A percentile compares a stretch with the other conserved stretches of the same genome.
Conservation (phyloP, 2,329 filamentous ascomycete species). For the Epichloe uncinata region DNA sequence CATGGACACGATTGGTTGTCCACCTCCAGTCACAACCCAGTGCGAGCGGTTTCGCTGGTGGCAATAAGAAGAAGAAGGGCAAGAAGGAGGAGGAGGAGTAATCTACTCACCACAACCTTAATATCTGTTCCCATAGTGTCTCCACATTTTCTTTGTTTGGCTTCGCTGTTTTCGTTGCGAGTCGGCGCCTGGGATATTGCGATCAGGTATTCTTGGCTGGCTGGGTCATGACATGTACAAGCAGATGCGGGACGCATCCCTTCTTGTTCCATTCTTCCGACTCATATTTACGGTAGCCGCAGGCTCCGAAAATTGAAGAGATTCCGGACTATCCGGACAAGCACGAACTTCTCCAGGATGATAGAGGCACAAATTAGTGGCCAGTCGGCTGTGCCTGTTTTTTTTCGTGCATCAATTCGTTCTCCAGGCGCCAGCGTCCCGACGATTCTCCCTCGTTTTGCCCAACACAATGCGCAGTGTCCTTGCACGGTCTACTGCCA, state of each 20-base stretch:
- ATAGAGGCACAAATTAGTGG: no score
- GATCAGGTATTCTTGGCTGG: constrained; percentile 27
- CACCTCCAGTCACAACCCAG: constrained; percentile 65
- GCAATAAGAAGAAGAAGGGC: constrained; percentile 57
- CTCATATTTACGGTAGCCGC: background rate
- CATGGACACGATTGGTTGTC: constrained; percentile 76
- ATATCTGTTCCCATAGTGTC: constrained; percentile 29
- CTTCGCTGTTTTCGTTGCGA: constrained; percentile 27
- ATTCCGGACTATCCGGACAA: background rate
- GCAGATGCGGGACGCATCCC: constrained; percentile 16
- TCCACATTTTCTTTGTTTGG: constrained; percentile 22
- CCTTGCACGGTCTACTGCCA: no score
- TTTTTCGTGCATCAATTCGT: no score
- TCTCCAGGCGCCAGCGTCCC: no score
- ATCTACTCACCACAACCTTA: constrained; percentile 12
- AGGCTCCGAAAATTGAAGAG: background rate
- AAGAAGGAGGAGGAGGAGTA: constrained; percentile 47
- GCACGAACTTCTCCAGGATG: no score
- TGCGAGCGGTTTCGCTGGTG: constrained; percentile 28
- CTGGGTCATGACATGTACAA: constrained; percentile 11
- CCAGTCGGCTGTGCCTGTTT: no score
- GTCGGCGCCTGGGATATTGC: constrained; percentile 29
- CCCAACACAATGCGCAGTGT: no score
- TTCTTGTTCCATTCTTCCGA: constrained; percentile 9
- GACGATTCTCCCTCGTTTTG: no score